A percentile compares a stretch with the other conserved stretches of the same genome.
Evolutionary conservation across 2,329 filamentous ascomycete genomes (phyloP).

Genomic region (Diaporthe sp.): DNA sequence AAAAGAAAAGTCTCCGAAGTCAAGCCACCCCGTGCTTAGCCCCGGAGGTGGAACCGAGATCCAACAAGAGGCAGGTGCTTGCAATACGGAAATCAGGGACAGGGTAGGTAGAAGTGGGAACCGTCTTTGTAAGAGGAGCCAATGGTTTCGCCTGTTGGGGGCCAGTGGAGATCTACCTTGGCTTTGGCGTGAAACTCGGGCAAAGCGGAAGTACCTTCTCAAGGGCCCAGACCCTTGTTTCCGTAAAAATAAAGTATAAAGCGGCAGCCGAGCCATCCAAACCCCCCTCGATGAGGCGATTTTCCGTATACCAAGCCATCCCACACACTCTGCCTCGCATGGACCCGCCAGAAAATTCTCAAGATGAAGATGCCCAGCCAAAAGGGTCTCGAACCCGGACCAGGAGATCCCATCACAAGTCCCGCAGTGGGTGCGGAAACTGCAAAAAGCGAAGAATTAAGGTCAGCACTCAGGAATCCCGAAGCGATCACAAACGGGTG

Average conservation of each 20-base stretch:
- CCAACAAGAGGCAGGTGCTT: background rate
- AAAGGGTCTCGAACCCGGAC: background rate
- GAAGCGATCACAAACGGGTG: no score
- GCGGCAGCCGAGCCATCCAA: background rate
- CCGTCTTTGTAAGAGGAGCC: background rate
- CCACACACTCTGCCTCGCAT: background rate
- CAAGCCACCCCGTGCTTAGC: background rate
- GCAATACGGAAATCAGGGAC: constrained; percentile 8
- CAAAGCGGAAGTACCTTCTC: background rate
- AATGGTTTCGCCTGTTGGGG: background rate
- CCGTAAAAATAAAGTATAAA: background rate
- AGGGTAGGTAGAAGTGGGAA: background rate
- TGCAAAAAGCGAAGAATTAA: constrained; percentile 7
- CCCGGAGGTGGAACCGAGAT: background rate
- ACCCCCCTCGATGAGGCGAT: background rate
- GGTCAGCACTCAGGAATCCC: background rate
- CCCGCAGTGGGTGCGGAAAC: background rate
- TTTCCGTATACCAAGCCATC: background rate
- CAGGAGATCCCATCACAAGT: background rate
- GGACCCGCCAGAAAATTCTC: background rate
- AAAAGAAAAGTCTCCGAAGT: background rate
- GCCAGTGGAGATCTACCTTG: background rate
- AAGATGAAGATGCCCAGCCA: background rate
- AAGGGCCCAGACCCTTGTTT: background rate
- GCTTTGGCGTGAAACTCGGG: background rate